Percentiles rank a stretch among this genome's conserved stretches.
Evolutionary conservation across 768 basidiomycete genomes (phyloP).

Genomic region (Daedaleopsis sinensis): DNA sequence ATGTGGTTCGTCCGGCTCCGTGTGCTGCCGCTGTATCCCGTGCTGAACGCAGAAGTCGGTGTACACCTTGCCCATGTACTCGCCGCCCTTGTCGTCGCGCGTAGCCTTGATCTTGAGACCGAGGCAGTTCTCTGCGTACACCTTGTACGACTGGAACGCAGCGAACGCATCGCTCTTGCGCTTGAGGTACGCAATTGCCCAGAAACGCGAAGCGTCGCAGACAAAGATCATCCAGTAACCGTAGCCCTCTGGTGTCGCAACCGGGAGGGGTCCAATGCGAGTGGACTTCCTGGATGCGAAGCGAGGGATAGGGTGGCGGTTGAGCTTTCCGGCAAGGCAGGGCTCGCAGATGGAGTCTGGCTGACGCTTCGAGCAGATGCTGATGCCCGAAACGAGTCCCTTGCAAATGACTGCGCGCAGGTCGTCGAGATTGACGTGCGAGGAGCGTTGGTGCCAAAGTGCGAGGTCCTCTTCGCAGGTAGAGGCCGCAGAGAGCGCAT

Average conservation of each 20-base stretch:
- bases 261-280: conserved; percentile 17
- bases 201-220: too few species aligned
- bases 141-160: conserved; percentile 23
- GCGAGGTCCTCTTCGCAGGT: conserved; percentile 29
- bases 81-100: too few species aligned
- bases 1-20: conserved; percentile 17
- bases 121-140: too few species aligned
- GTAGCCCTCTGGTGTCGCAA: conserved; percentile 8
- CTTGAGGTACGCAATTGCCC: conserved; percentile 19
- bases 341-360: conserved; percentile 38
- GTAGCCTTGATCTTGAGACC: too few species aligned
- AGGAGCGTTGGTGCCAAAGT: conserved; percentile 36
- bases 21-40: conserved; percentile 23
- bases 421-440: conserved; percentile 30
- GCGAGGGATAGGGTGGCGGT: conserved; percentile 15
- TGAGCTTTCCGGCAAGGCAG: conserved; percentile 35
- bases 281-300: conserved; percentile 5
- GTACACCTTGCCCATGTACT: conserved; percentile 26
- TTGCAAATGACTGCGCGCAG: conserved; percentile 18
- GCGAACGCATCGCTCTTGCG: conserved; percentile 29
- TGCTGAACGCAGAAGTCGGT: conserved; percentile 18
- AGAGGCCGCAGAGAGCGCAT: conserved; percentile 7
- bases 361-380: conserved; percentile 17
- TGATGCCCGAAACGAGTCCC: conserved; percentile 29
- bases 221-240: conserved; percentile 19